Percentiles rank a stretch among this genome's conserved stretches.
These are phyloP conservation scores for Ceratocystis harringtonii DNA, from an alignment of 2,329 filamentous ascomycete genomes.

Conservation along the genomic window DNA sequence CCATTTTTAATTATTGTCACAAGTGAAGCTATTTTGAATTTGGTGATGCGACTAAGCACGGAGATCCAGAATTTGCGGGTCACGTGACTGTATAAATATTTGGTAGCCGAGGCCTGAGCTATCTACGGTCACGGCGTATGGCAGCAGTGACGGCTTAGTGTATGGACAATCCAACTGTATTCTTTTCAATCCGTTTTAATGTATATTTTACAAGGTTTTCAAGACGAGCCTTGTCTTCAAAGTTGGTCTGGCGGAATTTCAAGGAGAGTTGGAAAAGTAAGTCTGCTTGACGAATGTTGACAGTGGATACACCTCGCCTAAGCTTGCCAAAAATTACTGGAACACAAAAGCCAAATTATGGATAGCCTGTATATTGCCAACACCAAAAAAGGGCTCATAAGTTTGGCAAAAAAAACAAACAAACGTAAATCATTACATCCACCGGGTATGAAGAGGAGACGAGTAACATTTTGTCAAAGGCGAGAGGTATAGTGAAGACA, in stretches of 20 bases:
- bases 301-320: too few species aligned
- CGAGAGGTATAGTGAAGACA: not conserved
- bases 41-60: conserved; percentile 15
- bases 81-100: conserved; percentile 12
- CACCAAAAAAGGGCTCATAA: not conserved
- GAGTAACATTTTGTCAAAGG: not conserved
- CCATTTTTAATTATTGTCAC: conserved; percentile 5
- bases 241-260: too few species aligned
- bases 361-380: too few species aligned
- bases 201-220: too few species aligned
- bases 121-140: too few species aligned
- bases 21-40: conserved; percentile 11
- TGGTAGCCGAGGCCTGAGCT: not conserved
- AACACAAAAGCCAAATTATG: too few species aligned
- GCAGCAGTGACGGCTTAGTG: not conserved
- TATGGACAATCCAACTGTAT: too few species aligned
- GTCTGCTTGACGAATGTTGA: too few species aligned
- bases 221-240: too few species aligned
- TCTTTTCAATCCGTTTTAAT: too few species aligned
- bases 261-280: too few species aligned
- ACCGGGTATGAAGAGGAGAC: not conserved
- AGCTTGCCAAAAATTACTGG: too few species aligned
- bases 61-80: conserved; percentile 10
- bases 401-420: not conserved
- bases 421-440: not conserved